A percentile compares a stretch with the other conserved stretches of the same genome.
These are phyloP conservation scores for Morella rubra DNA, from an alignment of 306 rosid genomes.

Conservation along the genomic window DNA sequence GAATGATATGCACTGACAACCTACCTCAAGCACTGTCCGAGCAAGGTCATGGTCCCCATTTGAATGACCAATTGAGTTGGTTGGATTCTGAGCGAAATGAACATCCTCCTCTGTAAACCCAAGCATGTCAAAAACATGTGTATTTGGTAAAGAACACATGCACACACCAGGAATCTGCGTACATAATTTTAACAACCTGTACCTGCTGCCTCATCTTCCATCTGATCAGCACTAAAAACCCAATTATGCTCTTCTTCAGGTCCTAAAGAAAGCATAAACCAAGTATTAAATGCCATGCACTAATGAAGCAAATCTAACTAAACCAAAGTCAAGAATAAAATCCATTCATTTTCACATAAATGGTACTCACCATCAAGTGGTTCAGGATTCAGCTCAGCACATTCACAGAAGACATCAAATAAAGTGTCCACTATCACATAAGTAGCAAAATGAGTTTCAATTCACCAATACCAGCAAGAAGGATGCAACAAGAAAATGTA, in stretches of 20 bases:
- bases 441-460: constrained; percentile 1
- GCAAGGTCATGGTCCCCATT: constrained; percentile 80
- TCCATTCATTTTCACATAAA: background rate
- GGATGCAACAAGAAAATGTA: background rate
- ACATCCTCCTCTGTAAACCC: constrained; percentile 46
- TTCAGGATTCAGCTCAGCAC: constrained; percentile 96
- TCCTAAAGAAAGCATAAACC: constrained; percentile 25
- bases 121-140: constrained; percentile 3
- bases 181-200: background rate
- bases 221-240: constrained; percentile 67
- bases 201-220: constrained; percentile 63
- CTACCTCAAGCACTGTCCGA: constrained; percentile 69
- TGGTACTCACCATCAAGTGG: constrained; percentile 59
- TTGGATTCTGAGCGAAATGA: constrained; percentile 38
- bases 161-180: background rate
- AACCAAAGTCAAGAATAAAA: background rate
- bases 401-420: constrained; percentile 70
- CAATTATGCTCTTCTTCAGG: constrained; percentile 65
- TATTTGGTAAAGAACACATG: background rate
- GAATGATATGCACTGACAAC: background rate
- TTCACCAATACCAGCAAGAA: background rate
- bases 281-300: background rate
- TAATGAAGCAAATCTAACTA: background rate
- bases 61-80: constrained; percentile 64
- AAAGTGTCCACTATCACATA: constrained; percentile 63